These are phyloP conservation scores for Chaetomium cochliodes DNA, from an alignment of 495 filamentous ascomycete species.

Conservation along the genomic window DNA sequence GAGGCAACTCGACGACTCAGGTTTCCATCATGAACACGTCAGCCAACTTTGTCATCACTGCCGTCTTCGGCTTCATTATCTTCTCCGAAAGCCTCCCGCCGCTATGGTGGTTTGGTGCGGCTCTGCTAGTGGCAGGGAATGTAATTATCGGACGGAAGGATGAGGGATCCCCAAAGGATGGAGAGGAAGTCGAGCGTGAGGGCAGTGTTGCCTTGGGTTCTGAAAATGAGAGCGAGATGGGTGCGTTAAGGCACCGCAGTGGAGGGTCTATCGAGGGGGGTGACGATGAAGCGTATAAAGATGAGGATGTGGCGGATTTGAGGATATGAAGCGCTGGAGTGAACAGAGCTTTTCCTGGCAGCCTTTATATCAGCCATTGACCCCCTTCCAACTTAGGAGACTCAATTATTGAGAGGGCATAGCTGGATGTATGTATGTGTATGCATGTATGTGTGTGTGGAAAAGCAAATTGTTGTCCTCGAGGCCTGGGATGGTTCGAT, in stretches of 20 bases:
- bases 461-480: no score
- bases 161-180: slow-evolving; percentile 38
- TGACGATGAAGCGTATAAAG: slow-evolving; percentile 14
- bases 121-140: slow-evolving; percentile 81
- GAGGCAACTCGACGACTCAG: slow-evolving; percentile 79
- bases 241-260: neutral
- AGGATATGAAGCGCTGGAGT: neutral
- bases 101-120: slow-evolving; percentile 87
- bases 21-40: slow-evolving; percentile 92
- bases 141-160: slow-evolving; percentile 86
- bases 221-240: neutral
- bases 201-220: neutral
- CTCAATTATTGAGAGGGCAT: no score
- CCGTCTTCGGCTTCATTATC: slow-evolving; percentile 63
- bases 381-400: no score
- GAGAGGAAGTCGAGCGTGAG: slow-evolving; percentile 1
- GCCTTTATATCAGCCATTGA: no score
- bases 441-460: no score
- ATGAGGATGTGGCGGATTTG: slow-evolving; percentile 26
- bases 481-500: no score
- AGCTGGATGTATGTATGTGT: no score
- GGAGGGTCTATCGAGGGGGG: neutral
- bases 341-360: no score
- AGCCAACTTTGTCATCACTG: slow-evolving; percentile 88
- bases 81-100: slow-evolving; percentile 48